A percentile compares a stretch with the other conserved stretches of the same genome.
phyloP scores from a whole-genome alignment of 2,329 filamentous ascomycete species.

The Metarhizium humberi region DNA sequence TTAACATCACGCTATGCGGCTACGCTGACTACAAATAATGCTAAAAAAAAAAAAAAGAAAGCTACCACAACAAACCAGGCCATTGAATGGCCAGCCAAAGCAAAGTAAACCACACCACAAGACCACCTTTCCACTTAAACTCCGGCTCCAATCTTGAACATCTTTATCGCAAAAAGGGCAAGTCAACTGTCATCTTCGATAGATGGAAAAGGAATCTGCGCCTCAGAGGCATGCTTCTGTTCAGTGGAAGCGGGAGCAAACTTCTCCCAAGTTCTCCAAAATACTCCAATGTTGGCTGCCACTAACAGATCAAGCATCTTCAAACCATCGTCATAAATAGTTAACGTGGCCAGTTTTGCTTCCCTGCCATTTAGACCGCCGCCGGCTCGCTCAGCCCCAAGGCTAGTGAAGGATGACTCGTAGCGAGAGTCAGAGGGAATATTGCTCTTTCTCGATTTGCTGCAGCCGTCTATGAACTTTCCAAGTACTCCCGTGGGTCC shows the following conservation, averaged over 20 bases:
- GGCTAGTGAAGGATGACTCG: conserved; percentile 54
- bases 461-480: conserved; percentile 1
- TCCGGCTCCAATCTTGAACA: background rate
- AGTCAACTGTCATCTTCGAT: too few relatives aligned
- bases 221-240: background rate
- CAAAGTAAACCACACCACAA: background rate
- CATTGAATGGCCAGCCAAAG: background rate
- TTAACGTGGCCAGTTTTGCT: conserved; percentile 88
- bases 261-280: conserved; percentile 81
- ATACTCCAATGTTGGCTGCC: conserved; percentile 82
- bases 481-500: conserved; percentile 14
- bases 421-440: conserved; percentile 18
- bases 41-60: background rate
- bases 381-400: conserved; percentile 76
- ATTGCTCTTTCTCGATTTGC: too few relatives aligned
- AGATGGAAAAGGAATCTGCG: background rate
- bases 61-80: background rate
- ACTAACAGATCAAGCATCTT: conserved; percentile 95
- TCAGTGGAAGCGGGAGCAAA: conserved; percentile 22
- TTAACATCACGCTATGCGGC: background rate
- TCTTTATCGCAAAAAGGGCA: too few relatives aligned
- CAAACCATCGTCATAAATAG: conserved; percentile 78
- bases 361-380: conserved; percentile 78
- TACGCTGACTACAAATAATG: background rate
- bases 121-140: background rate